phyloP scores from a whole-genome alignment of 306 rosid species.

The Castanopsis chinensis region DNA sequence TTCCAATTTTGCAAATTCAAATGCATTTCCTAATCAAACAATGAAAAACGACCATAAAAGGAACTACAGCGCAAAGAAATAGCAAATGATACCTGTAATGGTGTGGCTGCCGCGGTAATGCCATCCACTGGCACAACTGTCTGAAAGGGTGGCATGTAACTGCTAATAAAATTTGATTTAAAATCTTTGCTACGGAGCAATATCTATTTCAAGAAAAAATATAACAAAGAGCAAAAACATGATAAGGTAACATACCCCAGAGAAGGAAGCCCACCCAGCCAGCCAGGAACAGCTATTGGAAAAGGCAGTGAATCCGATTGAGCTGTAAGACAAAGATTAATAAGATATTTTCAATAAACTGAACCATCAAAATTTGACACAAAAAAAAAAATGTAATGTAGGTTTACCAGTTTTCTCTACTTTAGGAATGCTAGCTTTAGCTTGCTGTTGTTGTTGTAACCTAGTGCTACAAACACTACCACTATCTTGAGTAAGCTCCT shows the following conservation, averaged over 20 bases:
- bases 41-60: background rate
- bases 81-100: conserved; percentile 39
- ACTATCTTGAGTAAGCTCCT: conserved; percentile 31
- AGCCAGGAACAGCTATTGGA: conserved; percentile 38
- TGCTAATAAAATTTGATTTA: conserved; percentile 16
- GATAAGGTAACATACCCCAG: conserved; percentile 41
- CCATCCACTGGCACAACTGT: conserved; percentile 27
- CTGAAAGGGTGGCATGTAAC: conserved; percentile 37
- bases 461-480: conserved; percentile 12
- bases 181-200: conserved; percentile 16
- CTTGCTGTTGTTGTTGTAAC: conserved; percentile 29
- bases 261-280: conserved; percentile 41
- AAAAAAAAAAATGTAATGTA: background rate
- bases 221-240: conserved; percentile 13
- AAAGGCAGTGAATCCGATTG: conserved; percentile 34
- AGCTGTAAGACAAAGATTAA: conserved; percentile 27
- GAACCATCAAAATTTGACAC: background rate
- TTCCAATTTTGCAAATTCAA: conserved; percentile 6
- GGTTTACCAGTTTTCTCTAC: conserved; percentile 48
- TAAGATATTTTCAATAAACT: conserved; percentile 21
- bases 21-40: background rate
- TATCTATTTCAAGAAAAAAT: conserved; percentile 15
- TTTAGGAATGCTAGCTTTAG: conserved; percentile 26
- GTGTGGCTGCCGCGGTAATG: conserved; percentile 21
- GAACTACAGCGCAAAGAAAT: background rate